Conservation (phyloP, 768 basidiomycete genomes). For the Chalciporus piperatus region DNA sequence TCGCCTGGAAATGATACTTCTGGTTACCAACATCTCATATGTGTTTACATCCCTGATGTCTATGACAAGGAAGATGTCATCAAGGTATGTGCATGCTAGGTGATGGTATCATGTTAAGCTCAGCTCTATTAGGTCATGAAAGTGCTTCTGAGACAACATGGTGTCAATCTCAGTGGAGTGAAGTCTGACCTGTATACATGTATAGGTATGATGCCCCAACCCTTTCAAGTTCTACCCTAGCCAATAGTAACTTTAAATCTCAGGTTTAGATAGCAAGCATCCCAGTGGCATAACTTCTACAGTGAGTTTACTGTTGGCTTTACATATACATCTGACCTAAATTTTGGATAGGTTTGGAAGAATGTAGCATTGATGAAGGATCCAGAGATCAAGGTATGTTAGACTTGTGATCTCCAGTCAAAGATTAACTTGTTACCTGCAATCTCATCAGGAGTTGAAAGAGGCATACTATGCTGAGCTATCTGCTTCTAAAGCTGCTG, state of each 20-base stretch:
- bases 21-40: conserved; percentile 63
- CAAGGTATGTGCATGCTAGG: conserved; percentile 36
- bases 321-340: not conserved
- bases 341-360: conserved; percentile 62
- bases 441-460: conserved; percentile 49
- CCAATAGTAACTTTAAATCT: not conserved
- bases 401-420: not conserved
- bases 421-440: not conserved
- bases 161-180: conserved; percentile 61
- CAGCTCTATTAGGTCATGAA: conserved; percentile 53
- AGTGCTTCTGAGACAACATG: conserved; percentile 62
- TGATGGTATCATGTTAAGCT: not conserved
- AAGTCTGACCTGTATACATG: conserved; percentile 69
- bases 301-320: conserved; percentile 30
- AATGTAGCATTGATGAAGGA: conserved; percentile 56
- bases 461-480: conserved; percentile 58
- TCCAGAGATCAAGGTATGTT: conserved; percentile 57
- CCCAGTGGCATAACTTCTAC: conserved; percentile 70
- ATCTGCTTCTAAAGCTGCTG: conserved; percentile 28
- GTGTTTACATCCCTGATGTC: conserved; percentile 69
- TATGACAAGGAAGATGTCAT: conserved; percentile 61
- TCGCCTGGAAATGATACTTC: conserved; percentile 45
- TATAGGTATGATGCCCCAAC: conserved; percentile 44
- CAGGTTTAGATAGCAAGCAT: conserved; percentile 76
- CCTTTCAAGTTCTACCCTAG: not conserved